Base-by-base conservation (phyloP, 257 asterid genomes). In the Penstemon barbatus region DNA sequence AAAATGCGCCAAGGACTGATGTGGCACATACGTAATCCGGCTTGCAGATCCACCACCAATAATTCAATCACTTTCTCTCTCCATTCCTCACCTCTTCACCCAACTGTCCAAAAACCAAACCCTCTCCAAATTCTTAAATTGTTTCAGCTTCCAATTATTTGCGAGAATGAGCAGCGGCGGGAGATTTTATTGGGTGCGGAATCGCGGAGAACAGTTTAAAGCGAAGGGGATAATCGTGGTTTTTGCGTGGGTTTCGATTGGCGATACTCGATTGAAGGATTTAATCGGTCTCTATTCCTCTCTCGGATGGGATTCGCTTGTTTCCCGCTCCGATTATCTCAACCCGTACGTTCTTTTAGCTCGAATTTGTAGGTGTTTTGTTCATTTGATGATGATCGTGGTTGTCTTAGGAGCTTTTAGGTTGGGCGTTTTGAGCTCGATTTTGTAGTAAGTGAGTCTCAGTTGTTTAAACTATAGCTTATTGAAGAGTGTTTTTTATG, bases 251-350 rank as follows among this genome's bases (percentile, higher is more conserved):
- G 75, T 79, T 63, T 89, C 97, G 45, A 57, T 86, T 50, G 75
- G 49, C 33, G 92, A 87, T 59, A 74, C 63, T 52, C 89, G 80
- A 53, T 80, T 89, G 81, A 74, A 79, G 76, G 81, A 78, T 61
- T 80, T 79, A 71, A 39, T 79, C 15, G 65, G 73, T 48, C 82
- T 92, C 18, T 92, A 83, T 71, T 83, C 91, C 45, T 86, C 92
- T 44, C 83, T 87, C 62, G 97, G 96, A n/a, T 92, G 96, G 92
- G 79, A 70, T 58, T 86, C 86, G 57, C 87, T 92, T 33, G 89
- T 87, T 63, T 87, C 91, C 77, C 87, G 90, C 74, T 79, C 98
- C 63, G 94, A 89, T 82, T 86, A 84, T 68, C 83, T 85, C 64
- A 89, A 90, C 62, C 85, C 87, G 98, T 91, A 81, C 15, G 84